phyloP scores from a whole-genome alignment of 441 rosid genomes.

The Metrosideros polymorpha region DNA sequence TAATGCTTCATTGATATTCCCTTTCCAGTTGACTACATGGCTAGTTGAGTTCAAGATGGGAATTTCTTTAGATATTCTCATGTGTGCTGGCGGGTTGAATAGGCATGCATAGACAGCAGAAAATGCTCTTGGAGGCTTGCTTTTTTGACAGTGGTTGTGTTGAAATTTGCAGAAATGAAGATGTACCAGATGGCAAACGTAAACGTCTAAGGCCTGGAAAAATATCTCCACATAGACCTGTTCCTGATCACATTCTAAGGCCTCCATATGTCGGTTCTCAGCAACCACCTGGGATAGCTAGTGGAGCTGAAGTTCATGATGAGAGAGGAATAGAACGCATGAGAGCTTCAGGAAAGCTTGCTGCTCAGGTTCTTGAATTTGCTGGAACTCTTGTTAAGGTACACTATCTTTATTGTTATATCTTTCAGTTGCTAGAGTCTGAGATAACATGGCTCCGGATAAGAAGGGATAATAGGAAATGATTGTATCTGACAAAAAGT shows the following conservation, averaged over 20 bases:
- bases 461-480: background rate
- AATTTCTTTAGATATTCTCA: background rate
- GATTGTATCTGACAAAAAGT: background rate
- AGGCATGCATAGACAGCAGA: background rate
- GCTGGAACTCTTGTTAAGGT: constrained; percentile 93
- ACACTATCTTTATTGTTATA: background rate
- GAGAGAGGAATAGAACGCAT: constrained; percentile 64
- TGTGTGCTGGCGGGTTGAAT: background rate
- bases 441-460: background rate
- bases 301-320: constrained; percentile 72
- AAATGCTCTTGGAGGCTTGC: background rate
- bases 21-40: background rate
- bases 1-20: background rate
- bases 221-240: constrained; percentile 65
- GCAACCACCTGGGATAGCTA: constrained; percentile 56
- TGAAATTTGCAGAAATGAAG: constrained; percentile 33
- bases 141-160: constrained; percentile 4
- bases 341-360: constrained; percentile 92
- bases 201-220: constrained; percentile 58
- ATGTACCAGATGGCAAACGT: constrained; percentile 33
- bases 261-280: constrained; percentile 63
- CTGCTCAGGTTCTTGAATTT: constrained; percentile 71
- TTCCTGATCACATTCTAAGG: constrained; percentile 51
- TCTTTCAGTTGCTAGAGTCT: background rate
- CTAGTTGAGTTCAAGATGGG: background rate